These are phyloP conservation scores for Cercospora nicotianae DNA, from an alignment of 2,329 filamentous ascomycete genomes.

Conservation along the genomic window DNA sequence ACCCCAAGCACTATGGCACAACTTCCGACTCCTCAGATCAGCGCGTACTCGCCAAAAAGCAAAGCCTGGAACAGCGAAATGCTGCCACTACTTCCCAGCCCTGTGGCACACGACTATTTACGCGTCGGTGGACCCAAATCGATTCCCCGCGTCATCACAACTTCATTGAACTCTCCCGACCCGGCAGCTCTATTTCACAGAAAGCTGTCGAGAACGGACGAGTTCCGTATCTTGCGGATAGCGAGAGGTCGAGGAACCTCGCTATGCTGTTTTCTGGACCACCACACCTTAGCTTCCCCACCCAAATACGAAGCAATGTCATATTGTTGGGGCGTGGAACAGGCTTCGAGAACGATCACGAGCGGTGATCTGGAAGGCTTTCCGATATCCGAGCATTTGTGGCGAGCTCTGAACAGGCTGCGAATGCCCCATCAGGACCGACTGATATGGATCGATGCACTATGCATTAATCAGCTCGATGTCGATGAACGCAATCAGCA, in stretches of 20 bases:
- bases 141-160: background rate
- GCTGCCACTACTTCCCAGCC: background rate
- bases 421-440: conserved; percentile 8
- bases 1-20: background rate
- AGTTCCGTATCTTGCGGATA: conserved; percentile 14
- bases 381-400: conserved; percentile 19
- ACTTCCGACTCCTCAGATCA: background rate
- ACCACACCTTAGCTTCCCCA: background rate
- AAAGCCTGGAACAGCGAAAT: background rate
- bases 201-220: conserved; percentile 8
- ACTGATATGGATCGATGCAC: conserved; percentile 29
- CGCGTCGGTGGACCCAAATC: conserved; percentile 2
- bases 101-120: conserved; percentile 1
- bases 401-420: conserved; percentile 17
- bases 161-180: background rate
- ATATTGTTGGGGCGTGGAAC: conserved; percentile 20
- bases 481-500: conserved; percentile 26
- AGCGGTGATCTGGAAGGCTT: conserved; percentile 16
- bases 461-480: conserved; percentile 31
- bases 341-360: conserved; percentile 4
- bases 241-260: conserved; percentile 1
- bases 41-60: background rate
- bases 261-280: conserved; percentile 15
- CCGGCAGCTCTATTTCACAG: background rate
- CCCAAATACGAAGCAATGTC: conserved; percentile 22